Evolutionary conservation across 2,329 filamentous ascomycete genomes (phyloP), one percentile per base, ranked within the genome.

Genomic region (Didymella sp.): DNA sequence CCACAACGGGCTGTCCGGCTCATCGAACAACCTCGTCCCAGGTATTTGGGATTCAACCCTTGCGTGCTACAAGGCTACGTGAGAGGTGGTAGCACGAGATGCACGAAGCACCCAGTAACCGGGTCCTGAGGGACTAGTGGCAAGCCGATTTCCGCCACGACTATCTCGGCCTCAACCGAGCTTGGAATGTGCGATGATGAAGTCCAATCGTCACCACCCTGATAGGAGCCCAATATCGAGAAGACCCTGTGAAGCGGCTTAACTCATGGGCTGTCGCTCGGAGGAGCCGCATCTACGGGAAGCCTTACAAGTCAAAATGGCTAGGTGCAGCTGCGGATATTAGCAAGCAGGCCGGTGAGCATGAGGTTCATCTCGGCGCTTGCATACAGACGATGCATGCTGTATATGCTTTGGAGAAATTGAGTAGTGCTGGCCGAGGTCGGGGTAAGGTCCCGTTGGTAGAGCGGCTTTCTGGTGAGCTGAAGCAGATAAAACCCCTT

Each of bases 71-170:
- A 60, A 66, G 57, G 59, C 55, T 63, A 62, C 50, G 38, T 61
- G 56, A 62, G 56, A 62, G 33, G 41, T 57, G 40, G 68, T 71
- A 56, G 57, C 61, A 71, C 66, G 41, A 47, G 52, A 58, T 64
- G 62, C 61, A 62, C 54, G 59, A 62, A 53, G 51, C 44, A 60
- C 69, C 73, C 73, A 66, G 57, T 46, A 69, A 73, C 71, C 72
- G 59, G 72, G 70, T 71, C 44, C 33, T 44, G 44, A 59, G 63
- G 59, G 52, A 58, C 54, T 61, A 53, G 59, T 67, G 63, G 64
- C 68, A 66, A 67, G 61, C 58, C 51, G 56, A 57, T 42, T 54
- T 59, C 60, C 59, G 64, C 59, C 59, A 57, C 53, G 46, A 56
- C 50, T 49, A 38, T 51, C 48, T 69, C 66, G 67, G 70, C 53